Base-by-base conservation (phyloP, 1,139 yeast genomes). In the Torulaspora globosa region DNA sequence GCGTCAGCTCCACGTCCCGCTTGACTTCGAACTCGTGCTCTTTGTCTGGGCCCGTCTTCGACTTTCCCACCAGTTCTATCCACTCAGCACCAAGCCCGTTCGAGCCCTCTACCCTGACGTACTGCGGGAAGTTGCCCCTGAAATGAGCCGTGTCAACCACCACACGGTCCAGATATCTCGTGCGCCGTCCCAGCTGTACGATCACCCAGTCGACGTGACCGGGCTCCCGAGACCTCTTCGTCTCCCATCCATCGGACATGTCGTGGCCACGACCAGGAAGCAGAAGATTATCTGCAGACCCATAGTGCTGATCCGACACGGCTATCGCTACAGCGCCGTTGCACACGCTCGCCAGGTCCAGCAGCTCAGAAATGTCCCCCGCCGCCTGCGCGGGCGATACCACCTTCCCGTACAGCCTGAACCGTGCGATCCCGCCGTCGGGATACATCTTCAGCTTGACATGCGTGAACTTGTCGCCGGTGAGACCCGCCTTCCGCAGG, bases 201-300 rank as follows among this genome's bases (percentile, higher is more conserved):
- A 86, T 75, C 2, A 80, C 96, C 96, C 97, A 90, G 71, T 90
- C 97, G 32, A 77, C 80, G 65, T 90, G 97, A 34, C 87, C 90
- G 3, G 82, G 77, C 15, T 71, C 75, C 65, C 97, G 77, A 1
- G 96, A 87, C 63, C 97, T 79, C 56, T 79, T 79, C n/a, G 97
- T 90, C 67, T 90, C 97, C 97, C 97, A 90, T 12, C 98, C 98
- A 62, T 92, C 97, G 39, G 95, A 81, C 97, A 92, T 90, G 67
- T 90, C 96, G 57, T 75, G 79, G 39, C 98, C 98, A 52, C 97
- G 79, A 9, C 97, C 97, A 3, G 97, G 96, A 48, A 92, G 74
- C 48, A 90, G 70, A 54, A 90, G 72, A 68, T 90, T 90, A 65
- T 85, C 94, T 32, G 90, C 95, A 35, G 89, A 76, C 32, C 96